Evolutionary conservation across 192 early-diverging fungal genomes (phyloP), one percentile per base, ranked within the genome.

Genomic region (Fimicolochytrium jonesii): DNA sequence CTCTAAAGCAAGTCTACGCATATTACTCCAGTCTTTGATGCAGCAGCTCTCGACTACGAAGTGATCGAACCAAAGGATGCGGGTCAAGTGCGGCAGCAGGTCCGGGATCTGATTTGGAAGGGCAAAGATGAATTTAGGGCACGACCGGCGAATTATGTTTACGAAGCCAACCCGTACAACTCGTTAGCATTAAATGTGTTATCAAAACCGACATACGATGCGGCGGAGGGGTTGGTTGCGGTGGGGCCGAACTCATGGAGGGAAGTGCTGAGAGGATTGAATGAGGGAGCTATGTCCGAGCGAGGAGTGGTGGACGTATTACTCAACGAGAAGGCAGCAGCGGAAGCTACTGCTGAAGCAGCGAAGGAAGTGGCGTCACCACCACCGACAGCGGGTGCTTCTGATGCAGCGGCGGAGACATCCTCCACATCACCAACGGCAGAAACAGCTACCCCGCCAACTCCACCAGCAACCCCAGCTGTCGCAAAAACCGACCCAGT

Each of bases 1-100:
- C n/a, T n/a, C n/a, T n/a, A n/a, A n/a, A n/a, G n/a, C n/a, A n/a
- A n/a, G n/a, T n/a, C n/a, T n/a, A n/a, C n/a, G n/a, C n/a, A n/a
- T n/a, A n/a, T n/a, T n/a, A n/a, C 4, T 39, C 6, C 42, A 72
- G 66, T 76, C 4, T 76, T 76, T 23, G 74, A 76, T 64, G 66
- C 64, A 18, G 74, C 68, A 6, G 74, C 71, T 11, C 39, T 76
- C 31, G 74, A 76, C 44, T 76, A 76, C 53, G 66, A 73, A 7
- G 15, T 76, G 6, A 20, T 69, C 1, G 67, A 73, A 35, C 56
- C 61, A 2, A 52, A 58, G n/a, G 43, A 32, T 3, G 18, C 61
- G n/a, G 58, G 55, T 29, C 43, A 45, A 20, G 54, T 66, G 5
- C 53, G 57, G 17, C 25, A 45, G 13, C 2, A 26, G 13, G 63